Percentiles rank a stretch among this genome's conserved stretches.
phyloP scores from a whole-genome alignment of 352 stramenopile species.

The Pythium guiyangense region DNA sequence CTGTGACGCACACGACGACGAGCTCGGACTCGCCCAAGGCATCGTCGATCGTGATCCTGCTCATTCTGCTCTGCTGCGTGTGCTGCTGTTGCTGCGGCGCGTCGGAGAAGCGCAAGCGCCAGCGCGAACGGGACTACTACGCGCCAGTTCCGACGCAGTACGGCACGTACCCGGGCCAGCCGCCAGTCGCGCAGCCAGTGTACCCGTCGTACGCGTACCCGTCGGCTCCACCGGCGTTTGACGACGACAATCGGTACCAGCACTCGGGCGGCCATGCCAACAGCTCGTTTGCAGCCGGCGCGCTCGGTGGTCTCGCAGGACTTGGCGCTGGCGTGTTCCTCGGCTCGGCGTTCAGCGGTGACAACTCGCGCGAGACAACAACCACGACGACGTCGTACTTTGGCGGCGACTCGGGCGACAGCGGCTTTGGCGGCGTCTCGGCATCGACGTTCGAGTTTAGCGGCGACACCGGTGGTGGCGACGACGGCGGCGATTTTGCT shows the following conservation, averaged over 20 bases:
- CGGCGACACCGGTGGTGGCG: slow-evolving; percentile 46
- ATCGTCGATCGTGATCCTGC: slow-evolving; percentile 31
- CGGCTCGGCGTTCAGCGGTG: slow-evolving; percentile 34
- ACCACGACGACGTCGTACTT: slow-evolving; percentile 26
- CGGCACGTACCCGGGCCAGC: slow-evolving; percentile 19
- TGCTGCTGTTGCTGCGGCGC: slow-evolving; percentile 60
- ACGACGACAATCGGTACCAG: not conserved
- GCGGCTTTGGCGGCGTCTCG: slow-evolving; percentile 15
- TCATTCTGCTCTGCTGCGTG: slow-evolving; percentile 44
- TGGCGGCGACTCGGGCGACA: slow-evolving; percentile 24
- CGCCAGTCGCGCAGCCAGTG: slow-evolving; percentile 13
- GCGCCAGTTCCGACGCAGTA: slow-evolving; percentile 26
- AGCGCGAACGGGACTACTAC: slow-evolving; percentile 25
- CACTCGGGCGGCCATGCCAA: slow-evolving; percentile 12
- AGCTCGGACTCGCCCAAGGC: slow-evolving; percentile 15
- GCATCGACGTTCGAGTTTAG: slow-evolving; percentile 46
- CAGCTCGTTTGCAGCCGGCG: slow-evolving; percentile 28
- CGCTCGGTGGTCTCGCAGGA: slow-evolving; percentile 40
- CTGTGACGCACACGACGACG: slow-evolving; percentile 24
- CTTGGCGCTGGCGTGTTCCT: slow-evolving; percentile 44
- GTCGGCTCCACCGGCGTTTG: slow-evolving; percentile 29
- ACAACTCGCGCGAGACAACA: slow-evolving; percentile 7
- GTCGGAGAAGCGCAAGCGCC: slow-evolving; percentile 16
- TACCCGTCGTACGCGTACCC: slow-evolving; percentile 46
- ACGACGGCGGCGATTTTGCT: slow-evolving; percentile 36